A percentile compares a stretch with the other conserved stretches of the same genome.
Evolutionary conservation across 2,329 filamentous ascomycete species (phyloP).

Genomic region (Botryotinia convoluta): DNA sequence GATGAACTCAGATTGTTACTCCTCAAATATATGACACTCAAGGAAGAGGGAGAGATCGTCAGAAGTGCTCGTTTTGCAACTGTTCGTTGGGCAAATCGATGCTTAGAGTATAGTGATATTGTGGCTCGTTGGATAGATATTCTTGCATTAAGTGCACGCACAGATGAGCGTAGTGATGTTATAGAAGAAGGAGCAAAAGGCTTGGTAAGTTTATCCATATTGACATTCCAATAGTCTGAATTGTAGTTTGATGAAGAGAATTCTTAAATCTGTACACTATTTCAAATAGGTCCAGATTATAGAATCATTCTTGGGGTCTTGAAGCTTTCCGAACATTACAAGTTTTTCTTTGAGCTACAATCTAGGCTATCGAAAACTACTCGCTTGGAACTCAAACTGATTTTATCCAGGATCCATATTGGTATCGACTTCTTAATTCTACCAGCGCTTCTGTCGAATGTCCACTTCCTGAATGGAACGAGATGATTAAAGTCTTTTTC

Average conservation of each 20-base stretch:
- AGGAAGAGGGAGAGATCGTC: slow-evolving; percentile 51
- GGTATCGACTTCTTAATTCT: slow-evolving; percentile 62
- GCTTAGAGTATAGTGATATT: slow-evolving; percentile 75
- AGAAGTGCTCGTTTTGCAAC: slow-evolving; percentile 77
- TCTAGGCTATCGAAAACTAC: not conserved
- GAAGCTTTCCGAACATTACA: not conserved
- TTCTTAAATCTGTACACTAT: too few species aligned
- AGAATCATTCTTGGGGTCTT: not conserved
- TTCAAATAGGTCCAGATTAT: not conserved
- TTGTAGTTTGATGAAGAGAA: too few species aligned
- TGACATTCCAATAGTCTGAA: not conserved
- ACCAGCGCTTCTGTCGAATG: slow-evolving; percentile 44
- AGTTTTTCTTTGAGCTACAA: not conserved
- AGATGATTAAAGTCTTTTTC: slow-evolving; percentile 52
- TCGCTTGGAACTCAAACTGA: slow-evolving; percentile 8
- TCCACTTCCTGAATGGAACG: slow-evolving; percentile 50
- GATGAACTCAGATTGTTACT: slow-evolving; percentile 50
- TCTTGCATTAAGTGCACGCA: slow-evolving; percentile 67
- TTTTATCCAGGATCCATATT: slow-evolving; percentile 53
- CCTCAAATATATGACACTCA: slow-evolving; percentile 62
- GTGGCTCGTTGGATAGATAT: slow-evolving; percentile 86
- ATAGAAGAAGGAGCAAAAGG: slow-evolving; percentile 87
- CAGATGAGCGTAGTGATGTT: slow-evolving; percentile 74
- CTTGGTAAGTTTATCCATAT: slow-evolving; percentile 63
- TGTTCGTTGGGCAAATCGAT: slow-evolving; percentile 86